Evolutionary conservation across 441 rosid genomes (phyloP), one percentile per base, ranked within the genome.

Genomic region (Euphorbia schlechtendalii): DNA sequence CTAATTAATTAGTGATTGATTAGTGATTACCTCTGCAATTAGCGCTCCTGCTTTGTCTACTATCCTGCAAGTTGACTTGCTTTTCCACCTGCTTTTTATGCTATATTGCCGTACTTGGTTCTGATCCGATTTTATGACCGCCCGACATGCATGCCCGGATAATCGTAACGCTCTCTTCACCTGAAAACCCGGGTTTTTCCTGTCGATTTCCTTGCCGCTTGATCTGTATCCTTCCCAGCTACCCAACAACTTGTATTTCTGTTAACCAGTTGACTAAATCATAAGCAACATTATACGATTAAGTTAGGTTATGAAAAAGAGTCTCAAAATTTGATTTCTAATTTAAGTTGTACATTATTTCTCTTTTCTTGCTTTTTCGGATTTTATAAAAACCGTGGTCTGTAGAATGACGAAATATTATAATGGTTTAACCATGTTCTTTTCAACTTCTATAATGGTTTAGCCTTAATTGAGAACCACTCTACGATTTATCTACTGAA

Each of bases 21-120:
- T 49, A 7, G 1, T 22, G 20, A 12, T 65, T 24, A 81, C 80
- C 81, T 83, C 80, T 11, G 94, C 87, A 53, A 87, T 59, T 21
- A 70, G 60, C 58, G 56, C 63, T 24, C 84, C 80, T 0, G 63
- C 40, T 45, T 68, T 66, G 68, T 85, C 85, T 0, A 71, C 78
- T 5, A 86, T 76, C 70, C 61, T 64, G 72, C 79, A 83, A 2
- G 66, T 28, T 1, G 81, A 70, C 34, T 67, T 66, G 41, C 34
- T 40, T 12, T 40, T 36, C 41, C 73, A 56, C 34, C 71, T 71
- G 45, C 74, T 72, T 36, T 72, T 69, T 8, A 79, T 83, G 69
- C 30, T 62, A 62, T 76, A 78, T 32, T 67, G 61, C n/a, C 49
- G 8, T 49, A 41, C 6, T 22, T 79, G 73, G 64, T 67, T 65